Conservation (phyloP, 2,329 filamentous ascomycete species). For the Ilyonectria mors-panacis region DNA sequence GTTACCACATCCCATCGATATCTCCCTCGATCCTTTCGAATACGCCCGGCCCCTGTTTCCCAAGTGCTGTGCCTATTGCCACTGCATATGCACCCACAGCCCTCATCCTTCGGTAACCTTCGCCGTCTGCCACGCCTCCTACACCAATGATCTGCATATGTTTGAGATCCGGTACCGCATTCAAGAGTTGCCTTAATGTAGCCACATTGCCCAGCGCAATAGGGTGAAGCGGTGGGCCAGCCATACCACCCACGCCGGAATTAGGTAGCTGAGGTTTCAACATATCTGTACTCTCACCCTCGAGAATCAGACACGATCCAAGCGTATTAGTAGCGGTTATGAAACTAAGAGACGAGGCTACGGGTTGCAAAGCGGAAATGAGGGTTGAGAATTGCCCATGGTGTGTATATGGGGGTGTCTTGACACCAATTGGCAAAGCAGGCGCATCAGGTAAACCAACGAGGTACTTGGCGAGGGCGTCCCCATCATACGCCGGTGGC, state of each 20-base stretch:
- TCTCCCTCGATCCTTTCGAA: slow-evolving; percentile 70
- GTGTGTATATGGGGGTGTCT: slow-evolving; percentile 84
- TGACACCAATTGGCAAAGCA: slow-evolving; percentile 70
- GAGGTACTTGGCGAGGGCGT: slow-evolving; percentile 70
- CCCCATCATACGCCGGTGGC: slow-evolving; percentile 77
- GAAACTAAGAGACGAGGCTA: slow-evolving; percentile 67
- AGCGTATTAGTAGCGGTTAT: slow-evolving; percentile 82
- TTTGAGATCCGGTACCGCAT: slow-evolving; percentile 61
- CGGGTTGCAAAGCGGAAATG: slow-evolving; percentile 62
- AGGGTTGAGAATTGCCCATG: slow-evolving; percentile 74
- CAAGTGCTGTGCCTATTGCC: slow-evolving; percentile 79
- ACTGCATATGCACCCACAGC: slow-evolving; percentile 76
- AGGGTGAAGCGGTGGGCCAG: slow-evolving; percentile 79
- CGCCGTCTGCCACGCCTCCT: slow-evolving; percentile 77
- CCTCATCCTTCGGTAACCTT: slow-evolving; percentile 76
- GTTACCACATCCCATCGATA: slow-evolving; percentile 40
- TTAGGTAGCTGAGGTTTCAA: slow-evolving; percentile 64
- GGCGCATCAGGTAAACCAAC: slow-evolving; percentile 57
- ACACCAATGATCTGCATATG: slow-evolving; percentile 78
- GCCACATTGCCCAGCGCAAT: slow-evolving; percentile 82
- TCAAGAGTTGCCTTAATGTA: slow-evolving; percentile 74
- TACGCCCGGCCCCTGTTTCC: slow-evolving; percentile 72
- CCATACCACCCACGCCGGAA: slow-evolving; percentile 78
- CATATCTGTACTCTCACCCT: slow-evolving; percentile 34
- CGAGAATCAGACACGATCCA: slow-evolving; percentile 75